Base-by-base conservation (phyloP, 2,329 filamentous ascomycete species). In the Colletotrichum sp. region DNA sequence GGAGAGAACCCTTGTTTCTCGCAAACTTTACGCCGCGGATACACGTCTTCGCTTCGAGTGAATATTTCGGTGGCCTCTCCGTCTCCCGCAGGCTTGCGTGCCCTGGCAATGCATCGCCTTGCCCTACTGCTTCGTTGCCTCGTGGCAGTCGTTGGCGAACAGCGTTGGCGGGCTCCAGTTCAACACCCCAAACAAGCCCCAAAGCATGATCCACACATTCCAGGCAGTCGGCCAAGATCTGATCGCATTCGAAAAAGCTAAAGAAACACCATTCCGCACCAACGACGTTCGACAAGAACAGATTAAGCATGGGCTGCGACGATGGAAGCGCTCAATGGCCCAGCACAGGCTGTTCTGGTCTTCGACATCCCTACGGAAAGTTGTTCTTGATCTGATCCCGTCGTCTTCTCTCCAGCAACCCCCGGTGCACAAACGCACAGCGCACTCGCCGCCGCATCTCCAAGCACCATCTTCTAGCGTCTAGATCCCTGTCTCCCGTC, bases 121-220 rank as follows among this genome's bases (percentile, higher is more conserved):
- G 59, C 24, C 30, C 36, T 52, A 28, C 59, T 59, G 34, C 71
- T 22, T 48, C 48, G 52, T 26, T 59, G 65, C 71, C 65, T 65
- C 36, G 34, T 65, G 71, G 64, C 70, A 68, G 36, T 68, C 44
- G 44, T 60, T 22, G 32, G 66, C 36, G 12, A 26, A 63, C 32
- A 28, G 66, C 52, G 65, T 39, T 71, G 73, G 32, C 64, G 26
- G 44, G 24, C 52, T 44, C 67, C 71, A 69, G 59, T 76, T 48
- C 44, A 48, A 48, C 44, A 48, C 44, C 44, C 48, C 59, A 76
- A 74, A 76, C 70, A 69, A n/a, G 55, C 16, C 64, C 64, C 70
- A 69, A 76, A 76, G 70, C 74, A 76, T 76, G 74, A 74, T 76
- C 74, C 70, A 74, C 71, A 69, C 59, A 57, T 76, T 74, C 65